Percentiles rank a stretch among this genome's conserved stretches.
Conservation (phyloP, 768 basidiomycete genomes). For the Lactarius hatsudake region DNA sequence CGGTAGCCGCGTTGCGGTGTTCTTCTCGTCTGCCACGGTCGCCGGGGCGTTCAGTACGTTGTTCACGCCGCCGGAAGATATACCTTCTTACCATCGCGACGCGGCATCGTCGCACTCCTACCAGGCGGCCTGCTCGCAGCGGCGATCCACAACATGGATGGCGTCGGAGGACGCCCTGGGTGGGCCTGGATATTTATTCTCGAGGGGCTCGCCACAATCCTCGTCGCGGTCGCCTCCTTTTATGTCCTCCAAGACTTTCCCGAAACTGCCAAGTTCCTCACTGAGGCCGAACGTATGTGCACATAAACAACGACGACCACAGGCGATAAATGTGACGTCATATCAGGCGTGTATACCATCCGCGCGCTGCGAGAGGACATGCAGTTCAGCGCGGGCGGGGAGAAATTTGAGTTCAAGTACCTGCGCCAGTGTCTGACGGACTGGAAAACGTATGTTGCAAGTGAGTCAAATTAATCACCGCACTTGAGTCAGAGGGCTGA, state of each 20-base stretch:
- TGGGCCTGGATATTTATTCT: slow-evolving; percentile 77
- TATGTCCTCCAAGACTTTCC: slow-evolving; percentile 81
- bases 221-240: slow-evolving; percentile 57
- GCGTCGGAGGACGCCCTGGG: slow-evolving; percentile 57
- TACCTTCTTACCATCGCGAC: not conserved
- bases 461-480: slow-evolving; percentile 38
- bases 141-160: slow-evolving; percentile 69
- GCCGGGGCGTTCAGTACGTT: slow-evolving; percentile 69
- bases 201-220: slow-evolving; percentile 66
- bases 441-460: slow-evolving; percentile 72
- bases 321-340: not conserved
- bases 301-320: not conserved
- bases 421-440: slow-evolving; percentile 60
- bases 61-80: not conserved
- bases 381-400: slow-evolving; percentile 63
- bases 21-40: slow-evolving; percentile 78
- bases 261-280: slow-evolving; percentile 68
- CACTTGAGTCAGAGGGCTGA: not conserved
- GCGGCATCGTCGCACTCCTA: no score
- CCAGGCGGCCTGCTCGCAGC: slow-evolving; percentile 62
- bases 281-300: slow-evolving; percentile 53
- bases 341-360: slow-evolving; percentile 57
- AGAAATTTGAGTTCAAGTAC: slow-evolving; percentile 51
- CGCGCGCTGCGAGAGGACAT: slow-evolving; percentile 62
- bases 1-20: slow-evolving; percentile 66